phyloP scores from a whole-genome alignment of 2,329 filamentous ascomycete genomes.

The Colletotrichum gigasporum region DNA sequence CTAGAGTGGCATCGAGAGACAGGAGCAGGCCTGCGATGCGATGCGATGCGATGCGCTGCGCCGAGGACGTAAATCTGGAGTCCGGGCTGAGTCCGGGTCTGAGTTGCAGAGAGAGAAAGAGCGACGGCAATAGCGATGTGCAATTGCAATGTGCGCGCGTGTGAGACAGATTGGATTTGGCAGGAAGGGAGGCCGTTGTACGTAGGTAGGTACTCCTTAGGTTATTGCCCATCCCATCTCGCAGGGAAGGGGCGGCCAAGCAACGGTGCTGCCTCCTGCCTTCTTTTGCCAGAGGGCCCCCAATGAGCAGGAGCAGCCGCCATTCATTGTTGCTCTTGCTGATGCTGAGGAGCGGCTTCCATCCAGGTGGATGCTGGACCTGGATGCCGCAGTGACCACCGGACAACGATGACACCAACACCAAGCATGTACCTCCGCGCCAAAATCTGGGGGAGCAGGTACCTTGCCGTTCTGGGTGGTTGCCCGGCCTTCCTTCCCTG shows the following conservation, averaged over 20 bases:
- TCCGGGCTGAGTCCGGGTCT: too few relatives aligned
- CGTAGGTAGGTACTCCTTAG: too few relatives aligned
- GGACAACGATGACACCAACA: constrained; percentile 3
- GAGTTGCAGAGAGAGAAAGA: too few relatives aligned
- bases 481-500: background rate
- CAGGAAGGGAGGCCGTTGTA: constrained; percentile 17
- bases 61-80: too few relatives aligned
- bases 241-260: too few relatives aligned
- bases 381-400: background rate
- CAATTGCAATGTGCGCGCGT: background rate
- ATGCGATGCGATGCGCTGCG: too few relatives aligned
- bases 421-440: constrained; percentile 2
- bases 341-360: too few relatives aligned
- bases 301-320: background rate
- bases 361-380: too few relatives aligned
- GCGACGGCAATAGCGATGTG: background rate
- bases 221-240: background rate
- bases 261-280: background rate
- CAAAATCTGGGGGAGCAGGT: constrained; percentile 13
- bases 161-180: constrained; percentile 10
- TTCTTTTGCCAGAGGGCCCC: background rate
- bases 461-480: background rate
- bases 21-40: too few relatives aligned
- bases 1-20: background rate
- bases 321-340: too few relatives aligned